Percentiles rank a stretch among this genome's conserved stretches.
phyloP scores from a whole-genome alignment of 148 eudicot genomes.

The Vaccinium myrtillus region DNA sequence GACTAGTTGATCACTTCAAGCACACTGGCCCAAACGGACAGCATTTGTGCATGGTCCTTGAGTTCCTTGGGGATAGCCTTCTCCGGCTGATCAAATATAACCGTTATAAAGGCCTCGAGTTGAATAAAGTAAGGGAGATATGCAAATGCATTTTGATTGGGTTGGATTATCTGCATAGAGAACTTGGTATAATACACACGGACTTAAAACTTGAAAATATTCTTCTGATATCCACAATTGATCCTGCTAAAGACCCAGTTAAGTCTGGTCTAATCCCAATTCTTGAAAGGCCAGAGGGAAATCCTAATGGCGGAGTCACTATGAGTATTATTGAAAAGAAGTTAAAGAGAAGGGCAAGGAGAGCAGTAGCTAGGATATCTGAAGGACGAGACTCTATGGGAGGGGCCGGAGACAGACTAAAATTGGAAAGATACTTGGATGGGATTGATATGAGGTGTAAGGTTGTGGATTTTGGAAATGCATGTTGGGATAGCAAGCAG shows the following conservation, averaged over 20 bases:
- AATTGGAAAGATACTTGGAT: slow-evolving; percentile 60
- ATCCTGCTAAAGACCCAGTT: slow-evolving; percentile 81
- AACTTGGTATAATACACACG: slow-evolving; percentile 74
- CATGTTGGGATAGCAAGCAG: slow-evolving; percentile 81
- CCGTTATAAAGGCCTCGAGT: slow-evolving; percentile 72
- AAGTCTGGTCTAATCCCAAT: slow-evolving; percentile 70
- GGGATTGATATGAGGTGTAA: slow-evolving; percentile 81
- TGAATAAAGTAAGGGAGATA: slow-evolving; percentile 83
- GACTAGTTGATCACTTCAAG: slow-evolving; percentile 85
- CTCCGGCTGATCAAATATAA: slow-evolving; percentile 76
- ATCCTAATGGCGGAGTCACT: slow-evolving; percentile 50
- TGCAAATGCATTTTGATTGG: slow-evolving; percentile 85
- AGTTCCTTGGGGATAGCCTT: slow-evolving; percentile 94
- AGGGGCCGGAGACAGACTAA: slow-evolving; percentile 38
- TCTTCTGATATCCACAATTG: slow-evolving; percentile 78
- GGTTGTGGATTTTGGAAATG: slow-evolving; percentile 95
- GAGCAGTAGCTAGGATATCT: slow-evolving; percentile 85
- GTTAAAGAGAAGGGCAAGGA: slow-evolving; percentile 84
- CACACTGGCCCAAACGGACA: slow-evolving; percentile 95
- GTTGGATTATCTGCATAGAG: slow-evolving; percentile 85
- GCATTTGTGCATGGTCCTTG: slow-evolving; percentile 93
- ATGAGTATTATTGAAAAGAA: slow-evolving; percentile 67
- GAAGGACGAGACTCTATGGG: slow-evolving; percentile 59
- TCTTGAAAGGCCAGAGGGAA: slow-evolving; percentile 90
- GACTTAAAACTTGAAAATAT: slow-evolving; percentile 95